These are phyloP conservation scores for Phaeosphaeria sp. DNA, from an alignment of 2,329 filamentous ascomycete species.

Conservation along the genomic window DNA sequence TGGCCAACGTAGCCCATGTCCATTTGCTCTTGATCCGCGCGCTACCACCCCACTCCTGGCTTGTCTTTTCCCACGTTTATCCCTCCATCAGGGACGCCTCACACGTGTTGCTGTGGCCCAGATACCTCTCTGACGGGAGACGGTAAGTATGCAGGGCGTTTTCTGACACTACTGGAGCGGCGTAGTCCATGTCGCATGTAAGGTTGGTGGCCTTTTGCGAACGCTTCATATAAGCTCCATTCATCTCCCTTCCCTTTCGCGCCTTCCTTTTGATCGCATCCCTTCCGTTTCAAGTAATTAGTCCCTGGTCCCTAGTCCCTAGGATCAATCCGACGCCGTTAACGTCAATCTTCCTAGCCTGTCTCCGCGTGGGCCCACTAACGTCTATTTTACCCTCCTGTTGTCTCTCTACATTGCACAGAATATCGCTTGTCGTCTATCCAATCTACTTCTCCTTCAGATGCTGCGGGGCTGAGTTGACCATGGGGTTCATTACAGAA, in stretches of 20 bases:
- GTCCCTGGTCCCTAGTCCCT: conserved; percentile 28
- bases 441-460: conserved; percentile 18
- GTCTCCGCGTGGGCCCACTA: conserved; percentile 33
- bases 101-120: conserved; percentile 43
- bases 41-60: conserved; percentile 24
- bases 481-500: conserved; percentile 39
- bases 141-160: conserved; percentile 39
- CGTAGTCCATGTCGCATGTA: conserved; percentile 22
- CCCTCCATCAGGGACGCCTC: conserved; percentile 25
- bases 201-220: conserved; percentile 32
- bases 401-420: conserved; percentile 22
- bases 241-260: conserved; percentile 23
- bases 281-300: conserved; percentile 35
- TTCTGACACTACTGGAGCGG: conserved; percentile 29
- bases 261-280: conserved; percentile 28
- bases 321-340: conserved; percentile 32
- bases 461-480: conserved; percentile 26
- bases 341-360: conserved; percentile 36
- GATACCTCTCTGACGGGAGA: conserved; percentile 29
- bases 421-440: conserved; percentile 7
- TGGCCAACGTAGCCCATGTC: conserved; percentile 15
- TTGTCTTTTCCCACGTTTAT: conserved; percentile 27
- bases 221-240: conserved; percentile 33
- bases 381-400: conserved; percentile 33
- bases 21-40: conserved; percentile 25